A percentile compares a stretch with the other conserved stretches of the same genome.
These are phyloP conservation scores for Trichoderma sp. DNA, from an alignment of 2,329 filamentous ascomycete species.

Conservation along the genomic window DNA sequence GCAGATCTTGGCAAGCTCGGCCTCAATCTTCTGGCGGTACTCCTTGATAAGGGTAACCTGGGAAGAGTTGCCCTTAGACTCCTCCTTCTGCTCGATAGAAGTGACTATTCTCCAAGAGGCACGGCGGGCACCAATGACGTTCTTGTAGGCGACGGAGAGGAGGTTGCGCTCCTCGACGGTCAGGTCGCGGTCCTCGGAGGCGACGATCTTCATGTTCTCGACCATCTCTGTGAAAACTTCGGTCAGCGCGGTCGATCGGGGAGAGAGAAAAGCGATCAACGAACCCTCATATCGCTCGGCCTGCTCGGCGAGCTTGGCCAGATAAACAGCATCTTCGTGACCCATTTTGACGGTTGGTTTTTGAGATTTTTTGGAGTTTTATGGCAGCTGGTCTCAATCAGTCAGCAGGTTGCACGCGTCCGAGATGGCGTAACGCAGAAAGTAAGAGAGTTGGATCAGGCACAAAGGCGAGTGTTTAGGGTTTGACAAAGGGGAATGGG, in stretches of 20 bases:
- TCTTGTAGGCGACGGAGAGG: conserved; percentile 98
- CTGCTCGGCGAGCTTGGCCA: conserved; percentile 99
- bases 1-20: conserved; percentile 95
- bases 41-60: conserved; percentile 94
- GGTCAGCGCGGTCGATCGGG: conserved; percentile 30
- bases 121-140: conserved; percentile 95
- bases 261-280: conserved; percentile 33
- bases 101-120: conserved; percentile 98
- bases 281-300: conserved; percentile 99
- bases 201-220: conserved; percentile 99
- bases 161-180: conserved; percentile 97
- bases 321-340: conserved; percentile 99
- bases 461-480: neutral
- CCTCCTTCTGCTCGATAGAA: conserved; percentile 99
- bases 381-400: conserved; percentile 8
- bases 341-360: conserved; percentile 70
- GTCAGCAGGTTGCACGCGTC: conserved; percentile 19
- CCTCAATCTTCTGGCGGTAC: conserved; percentile 98
- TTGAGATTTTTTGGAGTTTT: neutral
- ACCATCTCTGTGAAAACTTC: conserved; percentile 77
- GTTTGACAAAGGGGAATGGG: neutral
- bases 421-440: conserved; percentile 1
- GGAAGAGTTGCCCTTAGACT: conserved; percentile 94
- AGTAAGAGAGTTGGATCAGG: neutral
- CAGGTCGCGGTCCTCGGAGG: conserved; percentile 79